Evolutionary conservation across 352 stramenopile species (phyloP).

Genomic region (Phytophthora uliginosa): DNA sequence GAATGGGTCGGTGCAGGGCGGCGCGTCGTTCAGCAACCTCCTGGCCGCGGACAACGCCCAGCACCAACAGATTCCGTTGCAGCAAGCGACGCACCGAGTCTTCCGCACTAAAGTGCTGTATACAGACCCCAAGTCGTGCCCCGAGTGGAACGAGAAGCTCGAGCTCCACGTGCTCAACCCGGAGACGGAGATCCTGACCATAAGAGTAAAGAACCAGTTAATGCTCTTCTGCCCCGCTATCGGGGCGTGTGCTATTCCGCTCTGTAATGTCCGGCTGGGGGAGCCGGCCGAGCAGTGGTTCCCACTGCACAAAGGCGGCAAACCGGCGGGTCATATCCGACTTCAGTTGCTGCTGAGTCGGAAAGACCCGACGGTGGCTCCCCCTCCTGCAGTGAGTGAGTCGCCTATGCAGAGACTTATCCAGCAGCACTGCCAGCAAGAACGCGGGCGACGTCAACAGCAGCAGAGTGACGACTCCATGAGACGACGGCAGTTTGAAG

Average conservation of each 20-base stretch:
- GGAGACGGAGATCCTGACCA: conserved; percentile 62
- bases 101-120: conserved; percentile 70
- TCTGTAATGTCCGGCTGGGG: conserved; percentile 54
- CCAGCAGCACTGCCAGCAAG: conserved; percentile 37
- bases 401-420: conserved; percentile 36
- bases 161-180: conserved; percentile 65
- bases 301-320: conserved; percentile 59
- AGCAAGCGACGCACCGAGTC: conserved; percentile 42
- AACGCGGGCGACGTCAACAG: conserved; percentile 22
- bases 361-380: conserved; percentile 18
- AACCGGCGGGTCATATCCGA: conserved; percentile 53
- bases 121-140: conserved; percentile 46
- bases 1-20: conserved; percentile 38
- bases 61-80: conserved; percentile 4
- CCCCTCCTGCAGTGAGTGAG: conserved; percentile 25
- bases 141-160: conserved; percentile 84
- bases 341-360: conserved; percentile 54
- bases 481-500: conserved; percentile 33
- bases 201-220: conserved; percentile 76
- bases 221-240: conserved; percentile 68
- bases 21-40: conserved; percentile 38
- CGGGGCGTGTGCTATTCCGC: conserved; percentile 62
- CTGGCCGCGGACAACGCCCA: conserved; percentile 6
- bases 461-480: conserved; percentile 12
- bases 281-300: conserved; percentile 70